Evolutionary conservation across 345 rosid species (phyloP).

Genomic region (Iberis pinnata): DNA sequence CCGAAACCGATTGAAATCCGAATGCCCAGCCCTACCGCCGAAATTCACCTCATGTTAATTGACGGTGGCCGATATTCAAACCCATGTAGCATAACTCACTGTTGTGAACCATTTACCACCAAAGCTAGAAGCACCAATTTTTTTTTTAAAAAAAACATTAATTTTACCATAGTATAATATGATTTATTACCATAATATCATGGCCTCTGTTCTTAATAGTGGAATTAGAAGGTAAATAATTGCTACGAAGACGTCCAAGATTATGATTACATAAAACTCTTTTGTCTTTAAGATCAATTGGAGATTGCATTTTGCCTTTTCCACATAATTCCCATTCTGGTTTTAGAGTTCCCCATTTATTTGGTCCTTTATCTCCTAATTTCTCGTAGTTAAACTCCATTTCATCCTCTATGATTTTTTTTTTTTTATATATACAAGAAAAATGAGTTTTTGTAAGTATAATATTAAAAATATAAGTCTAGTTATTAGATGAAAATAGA

Average conservation of each 20-base stretch:
- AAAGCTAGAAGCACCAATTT: too few relatives aligned
- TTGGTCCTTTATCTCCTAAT: slow-evolving; percentile 46
- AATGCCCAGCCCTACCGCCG: too few relatives aligned
- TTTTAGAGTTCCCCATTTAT: slow-evolving; percentile 61
- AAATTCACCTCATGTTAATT: too few relatives aligned
- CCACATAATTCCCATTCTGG: slow-evolving; percentile 54
- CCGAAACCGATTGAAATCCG: too few relatives aligned
- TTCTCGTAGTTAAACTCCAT: slow-evolving; percentile 45
- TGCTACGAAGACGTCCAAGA: slow-evolving; percentile 40
- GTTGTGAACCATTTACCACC: too few relatives aligned
- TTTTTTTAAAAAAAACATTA: too few relatives aligned
- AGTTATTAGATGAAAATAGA: too few relatives aligned
- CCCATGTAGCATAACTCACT: too few relatives aligned
- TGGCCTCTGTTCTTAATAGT: slow-evolving; percentile 74
- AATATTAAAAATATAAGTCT: neutral
- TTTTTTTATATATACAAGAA: neutral
- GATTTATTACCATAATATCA: slow-evolving; percentile 58
- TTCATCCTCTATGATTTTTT: slow-evolving; percentile 45
- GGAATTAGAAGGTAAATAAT: slow-evolving; percentile 49
- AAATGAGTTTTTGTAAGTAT: neutral
- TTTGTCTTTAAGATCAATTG: slow-evolving; percentile 47
- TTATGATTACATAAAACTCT: slow-evolving; percentile 42
- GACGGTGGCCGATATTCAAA: too few relatives aligned
- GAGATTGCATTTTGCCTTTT: slow-evolving; percentile 81
- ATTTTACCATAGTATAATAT: too few relatives aligned